phyloP scores from a whole-genome alignment of 345 rosid species.

The Nephelium lappaceum region DNA sequence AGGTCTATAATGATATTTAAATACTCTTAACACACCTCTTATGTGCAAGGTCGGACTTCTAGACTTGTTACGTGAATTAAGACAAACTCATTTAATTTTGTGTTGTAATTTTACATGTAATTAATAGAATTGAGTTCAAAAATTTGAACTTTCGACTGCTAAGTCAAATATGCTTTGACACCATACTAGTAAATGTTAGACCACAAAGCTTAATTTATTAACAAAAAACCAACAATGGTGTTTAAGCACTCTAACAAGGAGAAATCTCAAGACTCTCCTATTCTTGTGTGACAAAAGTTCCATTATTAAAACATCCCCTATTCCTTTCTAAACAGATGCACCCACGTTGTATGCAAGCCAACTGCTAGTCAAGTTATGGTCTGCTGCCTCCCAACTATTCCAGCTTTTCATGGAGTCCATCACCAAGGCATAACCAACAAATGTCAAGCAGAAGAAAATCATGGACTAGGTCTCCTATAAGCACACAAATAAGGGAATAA shows the following conservation, averaged over 20 bases:
- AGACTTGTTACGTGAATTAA: not conserved
- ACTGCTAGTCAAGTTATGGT: not conserved
- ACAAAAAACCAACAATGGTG: not conserved
- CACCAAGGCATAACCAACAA: conserved; percentile 2
- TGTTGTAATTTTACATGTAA: no score
- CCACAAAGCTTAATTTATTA: not conserved
- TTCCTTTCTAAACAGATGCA: not conserved
- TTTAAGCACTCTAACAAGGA: not conserved
- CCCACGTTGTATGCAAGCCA: not conserved
- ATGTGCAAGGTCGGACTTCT: not conserved
- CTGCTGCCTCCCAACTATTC: not conserved
- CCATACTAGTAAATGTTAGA: not conserved
- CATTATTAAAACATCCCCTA: not conserved
- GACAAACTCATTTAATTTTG: not conserved
- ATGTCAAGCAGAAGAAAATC: no score
- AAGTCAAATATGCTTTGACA: not conserved
- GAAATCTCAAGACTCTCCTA: not conserved
- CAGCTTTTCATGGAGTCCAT: not conserved
- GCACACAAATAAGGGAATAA: no score
- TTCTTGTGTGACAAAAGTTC: not conserved
- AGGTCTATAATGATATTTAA: not conserved
- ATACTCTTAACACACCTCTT: not conserved
- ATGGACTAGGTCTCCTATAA: no score
- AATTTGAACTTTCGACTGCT: not conserved
- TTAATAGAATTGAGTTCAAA: not conserved